These are phyloP conservation scores for Candida argentea DNA, from an alignment of 805 yeast species.

Conservation along the genomic window DNA sequence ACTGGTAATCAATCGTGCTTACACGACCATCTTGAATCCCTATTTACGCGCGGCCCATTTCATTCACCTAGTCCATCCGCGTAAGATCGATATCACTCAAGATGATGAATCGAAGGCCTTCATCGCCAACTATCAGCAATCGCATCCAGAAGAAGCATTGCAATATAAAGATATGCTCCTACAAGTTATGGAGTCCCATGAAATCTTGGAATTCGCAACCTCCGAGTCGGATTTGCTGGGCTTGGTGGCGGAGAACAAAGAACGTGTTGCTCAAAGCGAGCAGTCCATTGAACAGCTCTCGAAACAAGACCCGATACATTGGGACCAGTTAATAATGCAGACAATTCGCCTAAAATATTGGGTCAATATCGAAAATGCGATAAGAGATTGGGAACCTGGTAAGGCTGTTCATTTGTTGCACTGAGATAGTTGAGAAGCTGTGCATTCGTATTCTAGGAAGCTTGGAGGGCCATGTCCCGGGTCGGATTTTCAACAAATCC, in stretches of 20 bases:
- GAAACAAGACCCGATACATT: conserved; percentile 26
- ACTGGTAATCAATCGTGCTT: conserved; percentile 59
- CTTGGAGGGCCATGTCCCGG: conserved; percentile 1
- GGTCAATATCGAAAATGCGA: conserved; percentile 64
- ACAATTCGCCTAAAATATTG: conserved; percentile 76
- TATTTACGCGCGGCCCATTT: conserved; percentile 41
- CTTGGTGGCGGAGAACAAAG: conserved; percentile 46
- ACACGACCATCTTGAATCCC: conserved; percentile 60
- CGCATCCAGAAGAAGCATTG: conserved; percentile 20
- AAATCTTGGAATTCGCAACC: conserved; percentile 59
- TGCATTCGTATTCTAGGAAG: neutral
- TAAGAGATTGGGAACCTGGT: conserved; percentile 72
- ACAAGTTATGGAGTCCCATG: conserved; percentile 79
- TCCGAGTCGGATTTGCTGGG: conserved; percentile 46
- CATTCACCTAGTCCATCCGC: conserved; percentile 26
- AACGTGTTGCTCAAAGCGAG: conserved; percentile 41
- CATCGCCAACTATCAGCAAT: conserved; percentile 30
- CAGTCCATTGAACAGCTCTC: conserved; percentile 38
- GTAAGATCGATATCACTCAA: conserved; percentile 39
- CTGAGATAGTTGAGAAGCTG: conserved; percentile 13
- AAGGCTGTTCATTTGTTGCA: conserved; percentile 58
- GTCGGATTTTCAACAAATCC: conserved; percentile 2
- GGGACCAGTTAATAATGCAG: conserved; percentile 50
- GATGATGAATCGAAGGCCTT: conserved; percentile 42
- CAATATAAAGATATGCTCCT: conserved; percentile 50